These are phyloP conservation scores for Lactarius akahatsu DNA, from an alignment of 768 basidiomycete genomes.

Conservation along the genomic window DNA sequence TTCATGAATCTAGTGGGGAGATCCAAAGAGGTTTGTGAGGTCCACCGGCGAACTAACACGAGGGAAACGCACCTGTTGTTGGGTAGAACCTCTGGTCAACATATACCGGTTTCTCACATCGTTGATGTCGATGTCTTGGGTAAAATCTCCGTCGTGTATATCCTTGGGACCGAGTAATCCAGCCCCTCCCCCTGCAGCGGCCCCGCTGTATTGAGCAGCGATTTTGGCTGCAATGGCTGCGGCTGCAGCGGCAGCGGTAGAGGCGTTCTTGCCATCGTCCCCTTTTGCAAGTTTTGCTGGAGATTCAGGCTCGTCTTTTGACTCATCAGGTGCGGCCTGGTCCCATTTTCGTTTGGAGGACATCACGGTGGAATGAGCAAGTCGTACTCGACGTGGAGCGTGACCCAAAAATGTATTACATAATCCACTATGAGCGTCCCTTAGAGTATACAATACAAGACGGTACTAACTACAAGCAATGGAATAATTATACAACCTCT, in stretches of 20 bases:
- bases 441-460: background rate
- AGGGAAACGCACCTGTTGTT: slow-evolving; percentile 67
- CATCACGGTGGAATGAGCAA: slow-evolving; percentile 39
- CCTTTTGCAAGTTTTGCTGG: slow-evolving; percentile 44
- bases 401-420: slow-evolving; percentile 1
- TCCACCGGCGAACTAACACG: background rate
- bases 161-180: slow-evolving; percentile 54
- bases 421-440: background rate
- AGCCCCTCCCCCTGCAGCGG: slow-evolving; percentile 36
- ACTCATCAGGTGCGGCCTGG: slow-evolving; percentile 49
- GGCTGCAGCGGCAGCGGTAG: slow-evolving; percentile 72
- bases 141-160: slow-evolving; percentile 75
- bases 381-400: background rate
- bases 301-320: slow-evolving; percentile 42
- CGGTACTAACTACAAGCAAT: background rate
- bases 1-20: slow-evolving; percentile 69
- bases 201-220: slow-evolving; percentile 75
- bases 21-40: background rate
- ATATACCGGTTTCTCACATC: slow-evolving; percentile 93
- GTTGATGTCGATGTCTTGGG: slow-evolving; percentile 94
- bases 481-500: slow-evolving; percentile 49
- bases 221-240: slow-evolving; percentile 94
- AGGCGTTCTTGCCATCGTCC: slow-evolving; percentile 61
- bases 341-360: slow-evolving; percentile 86
- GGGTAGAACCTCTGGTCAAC: slow-evolving; percentile 90